A percentile compares a stretch with the other conserved stretches of the same genome.
Conservation (phyloP, 176 grass and related monocot genomes). For the Ensete glaucum region DNA sequence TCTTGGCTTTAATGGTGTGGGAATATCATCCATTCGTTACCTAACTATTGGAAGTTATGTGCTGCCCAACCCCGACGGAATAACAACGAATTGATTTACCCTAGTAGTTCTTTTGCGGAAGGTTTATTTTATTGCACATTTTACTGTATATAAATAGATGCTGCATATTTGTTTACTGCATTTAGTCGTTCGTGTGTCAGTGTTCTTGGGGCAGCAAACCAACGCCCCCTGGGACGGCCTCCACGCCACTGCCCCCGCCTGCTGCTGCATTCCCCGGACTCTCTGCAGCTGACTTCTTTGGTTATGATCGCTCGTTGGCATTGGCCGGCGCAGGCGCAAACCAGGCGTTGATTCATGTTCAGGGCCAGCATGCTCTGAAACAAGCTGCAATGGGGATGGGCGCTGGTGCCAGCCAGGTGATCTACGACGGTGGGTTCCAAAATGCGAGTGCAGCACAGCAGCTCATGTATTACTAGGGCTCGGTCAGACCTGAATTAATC, state of each 20-base stretch:
- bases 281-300: conserved; percentile 48
- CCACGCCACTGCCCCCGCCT: conserved; percentile 62
- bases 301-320: conserved; percentile 62
- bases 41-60: too few relatives aligned
- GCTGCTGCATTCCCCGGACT: conserved; percentile 41
- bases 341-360: conserved; percentile 41
- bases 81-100: too few relatives aligned
- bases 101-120: too few relatives aligned
- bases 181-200: conserved; percentile 16
- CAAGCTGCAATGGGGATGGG: conserved; percentile 53
- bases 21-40: too few relatives aligned
- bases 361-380: conserved; percentile 57
- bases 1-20: too few relatives aligned
- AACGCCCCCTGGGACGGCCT: conserved; percentile 70
- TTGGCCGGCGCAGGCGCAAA: conserved; percentile 46
- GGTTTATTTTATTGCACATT: too few relatives aligned
- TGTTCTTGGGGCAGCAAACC: conserved; percentile 98
- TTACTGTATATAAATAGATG: too few relatives aligned
- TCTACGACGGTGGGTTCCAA: conserved; percentile 66
- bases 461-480: conserved; percentile 74
- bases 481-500: neutral
- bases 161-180: neutral
- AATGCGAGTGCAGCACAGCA: conserved; percentile 46
- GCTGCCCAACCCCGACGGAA: too few relatives aligned
- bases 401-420: conserved; percentile 54